Evolutionary conservation across 129 eudicot species (phyloP).

Genomic region (Flaveria robusta): DNA sequence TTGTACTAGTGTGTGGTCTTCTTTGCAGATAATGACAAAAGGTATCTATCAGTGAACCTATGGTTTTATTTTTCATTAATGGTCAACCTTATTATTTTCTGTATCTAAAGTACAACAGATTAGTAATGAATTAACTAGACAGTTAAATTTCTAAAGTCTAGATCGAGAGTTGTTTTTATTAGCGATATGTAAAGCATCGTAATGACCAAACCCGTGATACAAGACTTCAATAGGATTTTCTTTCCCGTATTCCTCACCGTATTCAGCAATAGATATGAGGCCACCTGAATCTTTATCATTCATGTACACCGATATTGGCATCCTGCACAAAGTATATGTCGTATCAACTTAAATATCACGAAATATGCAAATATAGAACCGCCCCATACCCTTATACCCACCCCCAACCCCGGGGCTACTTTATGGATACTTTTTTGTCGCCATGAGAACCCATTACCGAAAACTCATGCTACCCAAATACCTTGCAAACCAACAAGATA

Average conservation of each 20-base stretch:
- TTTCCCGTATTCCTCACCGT: slow-evolving; percentile 86
- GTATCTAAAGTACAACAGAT: slow-evolving; percentile 25
- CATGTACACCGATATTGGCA: slow-evolving; percentile 96
- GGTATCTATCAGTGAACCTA: not conserved
- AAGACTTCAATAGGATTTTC: slow-evolving; percentile 74
- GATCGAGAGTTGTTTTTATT: slow-evolving; percentile 55
- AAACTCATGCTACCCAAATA: too few relatives aligned
- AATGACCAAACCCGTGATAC: slow-evolving; percentile 92
- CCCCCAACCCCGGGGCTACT: too few relatives aligned
- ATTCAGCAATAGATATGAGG: slow-evolving; percentile 88
- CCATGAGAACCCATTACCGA: too few relatives aligned
- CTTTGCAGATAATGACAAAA: slow-evolving; percentile 8
- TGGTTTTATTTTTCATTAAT: slow-evolving; percentile 19
- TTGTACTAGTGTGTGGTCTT: slow-evolving; percentile 5
- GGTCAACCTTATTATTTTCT: slow-evolving; percentile 27
- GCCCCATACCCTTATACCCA: not conserved
- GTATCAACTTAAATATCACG: too few relatives aligned
- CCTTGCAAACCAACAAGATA: too few relatives aligned
- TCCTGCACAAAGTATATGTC: slow-evolving; percentile 44
- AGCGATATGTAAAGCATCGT: slow-evolving; percentile 78
- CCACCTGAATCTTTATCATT: slow-evolving; percentile 77
- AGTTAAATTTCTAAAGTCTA: slow-evolving; percentile 50
- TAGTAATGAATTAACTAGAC: not conserved
- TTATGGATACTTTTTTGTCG: too few relatives aligned
- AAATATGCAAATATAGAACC: not conserved